Conservation (phyloP, 2,329 filamentous ascomycete genomes). For the Pyrenophora seminiperda region DNA sequence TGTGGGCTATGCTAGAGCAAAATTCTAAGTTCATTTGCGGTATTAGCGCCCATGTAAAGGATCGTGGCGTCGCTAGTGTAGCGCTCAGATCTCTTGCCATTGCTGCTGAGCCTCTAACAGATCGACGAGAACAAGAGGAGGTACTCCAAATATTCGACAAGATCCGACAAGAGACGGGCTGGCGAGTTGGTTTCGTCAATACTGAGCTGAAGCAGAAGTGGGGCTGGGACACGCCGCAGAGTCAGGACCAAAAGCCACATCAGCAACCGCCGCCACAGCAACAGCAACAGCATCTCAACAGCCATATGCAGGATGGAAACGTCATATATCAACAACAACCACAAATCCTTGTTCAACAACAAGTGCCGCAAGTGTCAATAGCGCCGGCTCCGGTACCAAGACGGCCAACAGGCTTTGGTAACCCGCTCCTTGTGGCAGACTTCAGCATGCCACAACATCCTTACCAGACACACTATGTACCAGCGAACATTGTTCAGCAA, state of each 20-base stretch:
- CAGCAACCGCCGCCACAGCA: conserved; percentile 25
- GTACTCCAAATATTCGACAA: conserved; percentile 76
- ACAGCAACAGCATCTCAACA: conserved; percentile 23
- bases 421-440: conserved; percentile 74
- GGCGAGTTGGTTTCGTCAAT: conserved; percentile 75
- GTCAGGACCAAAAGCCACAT: conserved; percentile 49
- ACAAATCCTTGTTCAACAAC: conserved; percentile 25
- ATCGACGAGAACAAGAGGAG: conserved; percentile 76
- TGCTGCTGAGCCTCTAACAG: conserved; percentile 73
- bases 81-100: conserved; percentile 80
- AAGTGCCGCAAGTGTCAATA: conserved; percentile 24
- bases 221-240: conserved; percentile 65
- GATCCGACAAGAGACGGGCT: conserved; percentile 77
- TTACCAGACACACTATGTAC: conserved; percentile 80
- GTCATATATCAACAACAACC: conserved; percentile 20
- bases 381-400: conserved; percentile 27
- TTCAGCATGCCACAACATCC: conserved; percentile 80
- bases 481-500: conserved; percentile 61
- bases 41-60: conserved; percentile 83
- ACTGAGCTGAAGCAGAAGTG: conserved; percentile 75
- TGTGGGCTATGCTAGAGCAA: conserved; percentile 70
- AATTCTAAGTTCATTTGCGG: conserved; percentile 88
- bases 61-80: conserved; percentile 76
- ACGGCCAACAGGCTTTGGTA: conserved; percentile 62
- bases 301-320: conserved; percentile 22